These are phyloP conservation scores for Zoysia japonica DNA, from an alignment of 176 grass and related monocot species.

Conservation along the genomic window DNA sequence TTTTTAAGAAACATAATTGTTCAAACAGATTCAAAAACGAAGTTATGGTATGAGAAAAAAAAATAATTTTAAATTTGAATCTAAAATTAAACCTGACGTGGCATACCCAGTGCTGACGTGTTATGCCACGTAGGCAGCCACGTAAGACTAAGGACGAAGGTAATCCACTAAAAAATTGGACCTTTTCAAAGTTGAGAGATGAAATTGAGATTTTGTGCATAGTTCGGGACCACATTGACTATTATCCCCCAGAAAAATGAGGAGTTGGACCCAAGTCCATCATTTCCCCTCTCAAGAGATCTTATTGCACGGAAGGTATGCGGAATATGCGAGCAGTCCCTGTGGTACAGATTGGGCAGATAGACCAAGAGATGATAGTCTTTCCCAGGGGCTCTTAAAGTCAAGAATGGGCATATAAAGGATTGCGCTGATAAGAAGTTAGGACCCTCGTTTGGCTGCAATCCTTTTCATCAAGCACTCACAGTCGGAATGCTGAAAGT, in stretches of 20 bases:
- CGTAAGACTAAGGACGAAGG: too few relatives aligned
- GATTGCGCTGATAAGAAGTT: conserved; percentile 9
- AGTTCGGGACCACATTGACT: not conserved
- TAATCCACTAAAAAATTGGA: too few relatives aligned
- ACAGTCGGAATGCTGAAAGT: conserved; percentile 6
- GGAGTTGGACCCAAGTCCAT: not conserved
- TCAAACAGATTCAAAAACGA: too few relatives aligned
- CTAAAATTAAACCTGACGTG: too few relatives aligned
- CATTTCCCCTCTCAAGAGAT: not conserved
- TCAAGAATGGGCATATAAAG: conserved; percentile 28
- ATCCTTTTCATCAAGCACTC: conserved; percentile 30
- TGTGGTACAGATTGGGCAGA: not conserved
- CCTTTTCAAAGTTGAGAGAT: too few relatives aligned
- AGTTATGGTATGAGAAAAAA: too few relatives aligned
- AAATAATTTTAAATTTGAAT: too few relatives aligned
- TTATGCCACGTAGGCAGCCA: too few relatives aligned
- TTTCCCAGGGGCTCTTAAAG: not conserved
- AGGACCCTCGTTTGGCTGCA: not conserved
- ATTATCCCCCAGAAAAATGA: not conserved
- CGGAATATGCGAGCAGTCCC: not conserved
- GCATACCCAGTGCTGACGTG: too few relatives aligned
- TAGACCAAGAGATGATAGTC: not conserved
- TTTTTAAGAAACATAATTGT: too few relatives aligned
- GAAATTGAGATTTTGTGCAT: too few relatives aligned
- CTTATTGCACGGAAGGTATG: not conserved